Base-by-base conservation (phyloP, 345 rosid species). In the Leavenworthia alabamica region DNA sequence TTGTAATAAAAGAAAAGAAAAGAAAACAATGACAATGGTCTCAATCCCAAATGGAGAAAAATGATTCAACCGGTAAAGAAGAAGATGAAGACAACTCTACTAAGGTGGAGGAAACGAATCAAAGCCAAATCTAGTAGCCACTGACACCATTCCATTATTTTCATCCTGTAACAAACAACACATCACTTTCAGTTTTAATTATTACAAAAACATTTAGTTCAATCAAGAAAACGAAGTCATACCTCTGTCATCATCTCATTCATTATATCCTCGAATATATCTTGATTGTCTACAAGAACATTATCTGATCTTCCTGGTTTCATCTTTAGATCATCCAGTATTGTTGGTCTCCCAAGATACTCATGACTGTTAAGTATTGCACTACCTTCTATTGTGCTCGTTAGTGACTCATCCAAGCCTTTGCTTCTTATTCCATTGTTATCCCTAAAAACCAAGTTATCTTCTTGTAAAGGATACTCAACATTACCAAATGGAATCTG, bases 261-360 rank as follows among this genome's bases (percentile, higher is more conserved):
- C 90, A 84, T 71, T 15, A 93, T 74, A 47, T 85, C 95, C 58
- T 86, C 96, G 57, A 89, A 62, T 20, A 83, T 76, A 9, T 81
- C 89, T 2, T 78, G 78, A 57, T 67, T 75, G 23, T 83, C 80
- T 22, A 58, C 47, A 56, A 77, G 72, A 35, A 73, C 71, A 69
- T 76, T 77, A n/a, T 73, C 82, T 11, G 80, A 29, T 78, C 83
- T 81, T 10, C 57, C 55, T 8, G 77, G 67, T 71, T 73, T 80
- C 71, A 67, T 44, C 66, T 70, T 83, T 16, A 66, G 47, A 55
- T 71, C 79, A 52, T 74, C 77, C 29, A 75, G 35, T 44, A 62
- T 70, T 14, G 67, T 60, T 56, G 79, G 32, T 44, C 71, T 76
- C 29, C 70, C 83, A 8, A 72, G 72, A 16, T 73, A 77, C 22